Evolutionary conservation across 2,329 filamentous ascomycete species (phyloP), one percentile per base, ranked within the genome.

Genomic region (Gremmenia infestans): DNA sequence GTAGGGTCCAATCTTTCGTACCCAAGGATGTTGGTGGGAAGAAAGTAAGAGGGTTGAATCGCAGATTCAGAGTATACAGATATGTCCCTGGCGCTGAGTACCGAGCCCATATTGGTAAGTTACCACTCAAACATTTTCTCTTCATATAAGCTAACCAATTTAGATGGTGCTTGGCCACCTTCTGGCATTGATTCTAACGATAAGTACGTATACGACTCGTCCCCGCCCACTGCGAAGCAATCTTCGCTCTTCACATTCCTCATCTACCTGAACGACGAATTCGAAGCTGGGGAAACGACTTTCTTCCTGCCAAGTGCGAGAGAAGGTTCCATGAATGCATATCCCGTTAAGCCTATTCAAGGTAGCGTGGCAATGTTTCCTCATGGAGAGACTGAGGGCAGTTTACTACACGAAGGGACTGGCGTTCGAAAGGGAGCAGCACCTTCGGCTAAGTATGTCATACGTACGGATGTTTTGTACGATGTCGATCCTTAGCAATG

Each of bases 31-130:
- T 87, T 1, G 76, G 76, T 14, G 85, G 85, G 0, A 80, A 79
- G 37, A 67, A 74, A 22, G 83, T 81, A 0, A 75, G 85, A 4
- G 85, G 86, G 0, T 73, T 89, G 54, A 89, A 89, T 63, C 76
- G 86, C 1, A 79, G 86, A 5, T 89, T 89, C 72, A 78, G 86
- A 17, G 85, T 89, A 0, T 89, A 89, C 60, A 77, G 86, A 63
- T 89, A 89, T 56, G 85, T 89, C 0, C 85, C 86, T 1, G 86
- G 86, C 0, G 86, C 86, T 0, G 86, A 89, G 67, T 89, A 89
- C 64, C 75, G 86, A 7, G 83, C 81, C 56, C 86, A 89, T 61
- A 88, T 89, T 56, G 76, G 68, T 68, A 57, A 58, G 63, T 59
- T n/a, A 5, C 7, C n/a, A n/a, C 48, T 42, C 17, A 9, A 28